phyloP scores from a whole-genome alignment of 768 basidiomycete species.

The Phylloporus arenicola region DNA sequence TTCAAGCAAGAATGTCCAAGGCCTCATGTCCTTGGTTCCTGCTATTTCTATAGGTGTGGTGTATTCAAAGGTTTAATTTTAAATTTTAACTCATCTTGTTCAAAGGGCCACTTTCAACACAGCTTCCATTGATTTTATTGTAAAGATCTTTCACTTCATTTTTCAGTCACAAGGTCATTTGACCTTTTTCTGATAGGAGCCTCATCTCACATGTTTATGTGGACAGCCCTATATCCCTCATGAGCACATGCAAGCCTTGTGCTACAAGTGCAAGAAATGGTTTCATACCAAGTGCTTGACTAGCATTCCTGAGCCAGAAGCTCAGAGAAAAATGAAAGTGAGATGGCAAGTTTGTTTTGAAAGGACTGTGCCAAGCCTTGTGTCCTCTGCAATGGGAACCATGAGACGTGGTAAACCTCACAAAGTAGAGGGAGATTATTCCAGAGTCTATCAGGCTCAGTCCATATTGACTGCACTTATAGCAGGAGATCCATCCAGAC shows the following conservation, averaged over 20 bases:
- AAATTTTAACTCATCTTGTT: too few relatives aligned
- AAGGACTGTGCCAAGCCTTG: background rate
- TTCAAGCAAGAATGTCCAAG: background rate
- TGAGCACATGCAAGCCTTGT: background rate
- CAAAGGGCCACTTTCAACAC: background rate
- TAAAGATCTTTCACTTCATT: background rate
- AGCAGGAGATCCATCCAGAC: background rate
- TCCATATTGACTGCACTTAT: slow-evolving; percentile 3
- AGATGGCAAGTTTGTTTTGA: background rate
- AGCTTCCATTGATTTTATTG: background rate
- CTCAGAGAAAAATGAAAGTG: background rate
- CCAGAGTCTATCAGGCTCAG: slow-evolving; percentile 6
- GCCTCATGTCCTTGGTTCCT: background rate
- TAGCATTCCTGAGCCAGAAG: background rate
- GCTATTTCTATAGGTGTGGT: background rate
- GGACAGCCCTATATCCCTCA: background rate
- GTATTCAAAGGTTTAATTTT: too few relatives aligned
- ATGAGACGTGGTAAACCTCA: slow-evolving; percentile 2
- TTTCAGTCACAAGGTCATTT: background rate
- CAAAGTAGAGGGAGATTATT: background rate
- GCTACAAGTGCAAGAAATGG: background rate
- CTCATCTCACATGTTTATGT: background rate
- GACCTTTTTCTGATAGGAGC: background rate
- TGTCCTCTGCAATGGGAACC: background rate
- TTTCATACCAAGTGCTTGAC: background rate